These are phyloP conservation scores for Polyplosphaeria fusca DNA, from an alignment of 495 filamentous ascomycete species.

Conservation along the genomic window DNA sequence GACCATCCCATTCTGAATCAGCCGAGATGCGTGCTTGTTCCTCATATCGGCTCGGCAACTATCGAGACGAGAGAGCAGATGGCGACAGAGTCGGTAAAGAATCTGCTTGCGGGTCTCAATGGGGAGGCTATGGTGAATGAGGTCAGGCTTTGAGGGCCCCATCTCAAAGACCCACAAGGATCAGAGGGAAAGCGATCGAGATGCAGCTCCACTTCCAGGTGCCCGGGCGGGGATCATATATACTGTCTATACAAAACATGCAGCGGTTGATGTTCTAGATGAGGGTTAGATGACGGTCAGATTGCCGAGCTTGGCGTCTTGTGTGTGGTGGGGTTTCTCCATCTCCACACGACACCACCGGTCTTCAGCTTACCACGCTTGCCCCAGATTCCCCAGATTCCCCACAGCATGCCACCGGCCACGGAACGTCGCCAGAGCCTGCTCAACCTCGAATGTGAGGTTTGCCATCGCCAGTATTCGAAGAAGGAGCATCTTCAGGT, in stretches of 20 bases:
- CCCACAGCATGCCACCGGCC: neutral
- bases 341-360: neutral
- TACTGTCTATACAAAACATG: slow-evolving; percentile 16
- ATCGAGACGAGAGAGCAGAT: slow-evolving; percentile 23
- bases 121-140: slow-evolving; percentile 28
- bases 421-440: slow-evolving; percentile 6
- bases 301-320: neutral
- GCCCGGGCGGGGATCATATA: slow-evolving; percentile 14
- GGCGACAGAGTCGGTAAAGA: slow-evolving; percentile 24
- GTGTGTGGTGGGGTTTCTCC: neutral
- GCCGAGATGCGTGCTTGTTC: slow-evolving; percentile 22
- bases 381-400: neutral
- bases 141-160: slow-evolving; percentile 9
- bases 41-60: slow-evolving; percentile 22
- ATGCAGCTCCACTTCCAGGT: too few relatives aligned
- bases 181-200: too few relatives aligned
- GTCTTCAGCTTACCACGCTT: neutral
- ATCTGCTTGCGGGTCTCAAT: slow-evolving; percentile 23
- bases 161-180: too few relatives aligned
- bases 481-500: slow-evolving; percentile 14
- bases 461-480: slow-evolving; percentile 7
- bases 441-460: neutral
- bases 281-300: neutral
- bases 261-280: slow-evolving; percentile 23
- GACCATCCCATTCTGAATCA: slow-evolving; percentile 26